These are phyloP conservation scores for Fusarium graminum DNA, from an alignment of 2,329 filamentous ascomycete species.

Conservation along the genomic window DNA sequence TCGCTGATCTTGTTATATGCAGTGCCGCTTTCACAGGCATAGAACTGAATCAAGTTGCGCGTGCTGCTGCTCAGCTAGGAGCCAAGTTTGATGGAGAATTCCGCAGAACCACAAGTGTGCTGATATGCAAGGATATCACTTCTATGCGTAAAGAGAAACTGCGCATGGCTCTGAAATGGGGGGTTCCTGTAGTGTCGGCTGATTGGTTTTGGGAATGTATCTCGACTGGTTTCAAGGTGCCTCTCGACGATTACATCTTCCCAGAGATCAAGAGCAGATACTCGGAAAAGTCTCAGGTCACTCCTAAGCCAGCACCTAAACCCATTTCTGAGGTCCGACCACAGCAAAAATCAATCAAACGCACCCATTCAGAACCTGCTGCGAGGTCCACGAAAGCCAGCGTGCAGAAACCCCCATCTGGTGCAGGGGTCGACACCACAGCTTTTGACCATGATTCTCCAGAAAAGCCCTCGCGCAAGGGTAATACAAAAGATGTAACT, in stretches of 20 bases:
- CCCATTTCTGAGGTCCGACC: slow-evolving; percentile 8
- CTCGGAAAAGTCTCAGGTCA: slow-evolving; percentile 12
- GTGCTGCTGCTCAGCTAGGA: slow-evolving; percentile 80
- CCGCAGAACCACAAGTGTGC: slow-evolving; percentile 76
- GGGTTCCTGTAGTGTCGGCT: slow-evolving; percentile 82
- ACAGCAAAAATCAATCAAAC: slow-evolving; percentile 37
- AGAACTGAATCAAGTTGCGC: slow-evolving; percentile 86
- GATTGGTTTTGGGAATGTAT: slow-evolving; percentile 91
- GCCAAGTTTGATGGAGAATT: slow-evolving; percentile 85
- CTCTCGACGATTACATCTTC: slow-evolving; percentile 63
- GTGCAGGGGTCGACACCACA: slow-evolving; percentile 55
- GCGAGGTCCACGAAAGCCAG: slow-evolving; percentile 17
- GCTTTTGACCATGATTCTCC: slow-evolving; percentile 55
- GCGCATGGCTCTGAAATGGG: slow-evolving; percentile 78
- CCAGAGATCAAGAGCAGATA: slow-evolving; percentile 58
- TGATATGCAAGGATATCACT: slow-evolving; percentile 75
- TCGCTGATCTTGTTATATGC: slow-evolving; percentile 78
- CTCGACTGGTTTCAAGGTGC: slow-evolving; percentile 63
- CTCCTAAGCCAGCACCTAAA: slow-evolving; percentile 22
- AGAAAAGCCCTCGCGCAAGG: slow-evolving; percentile 32
- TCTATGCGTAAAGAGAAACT: slow-evolving; percentile 80
- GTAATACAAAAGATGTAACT: slow-evolving; percentile 11
- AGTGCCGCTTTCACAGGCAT: slow-evolving; percentile 87
- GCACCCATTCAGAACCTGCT: slow-evolving; percentile 42
- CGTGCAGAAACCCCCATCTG: slow-evolving; percentile 38